Conservation (phyloP, 345 rosid species). For the Physaria fendleri region DNA sequence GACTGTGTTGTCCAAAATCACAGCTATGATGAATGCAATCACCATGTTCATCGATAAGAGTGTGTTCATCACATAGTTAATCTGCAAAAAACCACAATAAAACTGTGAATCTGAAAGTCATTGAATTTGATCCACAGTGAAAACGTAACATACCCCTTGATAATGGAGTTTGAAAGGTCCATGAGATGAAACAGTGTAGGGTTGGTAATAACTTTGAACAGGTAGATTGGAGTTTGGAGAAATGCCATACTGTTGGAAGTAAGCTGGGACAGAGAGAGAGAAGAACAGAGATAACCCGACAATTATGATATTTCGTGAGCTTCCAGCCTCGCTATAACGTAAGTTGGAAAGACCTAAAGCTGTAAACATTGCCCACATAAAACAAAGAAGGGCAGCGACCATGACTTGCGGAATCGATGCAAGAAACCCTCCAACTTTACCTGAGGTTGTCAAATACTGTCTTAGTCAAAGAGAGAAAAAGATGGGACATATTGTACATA, state of each 20-base stretch:
- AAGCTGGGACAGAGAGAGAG: constrained; percentile 84
- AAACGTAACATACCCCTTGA: constrained; percentile 55
- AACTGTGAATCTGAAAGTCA: neutral
- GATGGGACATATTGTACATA: neutral
- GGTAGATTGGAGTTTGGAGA: constrained; percentile 69
- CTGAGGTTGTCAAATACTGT: constrained; percentile 33
- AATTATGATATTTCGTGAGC: constrained; percentile 89
- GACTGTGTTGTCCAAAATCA: constrained; percentile 83
- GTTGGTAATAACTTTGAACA: constrained; percentile 82
- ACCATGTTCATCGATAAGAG: constrained; percentile 75
- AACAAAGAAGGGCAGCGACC: constrained; percentile 96
- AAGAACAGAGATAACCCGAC: constrained; percentile 84
- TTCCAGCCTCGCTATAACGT: constrained; percentile 97
- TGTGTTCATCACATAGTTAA: constrained; percentile 86
- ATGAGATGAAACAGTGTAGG: constrained; percentile 81
- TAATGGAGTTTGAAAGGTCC: constrained; percentile 73
- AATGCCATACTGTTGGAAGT: constrained; percentile 90
- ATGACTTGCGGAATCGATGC: constrained; percentile 95
- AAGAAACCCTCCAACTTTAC: constrained; percentile 93
- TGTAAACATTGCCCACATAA: constrained; percentile 97
- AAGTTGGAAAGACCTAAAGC: constrained; percentile 93
- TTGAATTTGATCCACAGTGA: neutral
- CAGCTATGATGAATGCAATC: constrained; percentile 82
- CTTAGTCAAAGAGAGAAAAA: neutral
- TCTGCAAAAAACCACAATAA: constrained; percentile 36